Evolutionary conservation across 805 yeast species (phyloP).

Genomic region (Komagataella pastoris): DNA sequence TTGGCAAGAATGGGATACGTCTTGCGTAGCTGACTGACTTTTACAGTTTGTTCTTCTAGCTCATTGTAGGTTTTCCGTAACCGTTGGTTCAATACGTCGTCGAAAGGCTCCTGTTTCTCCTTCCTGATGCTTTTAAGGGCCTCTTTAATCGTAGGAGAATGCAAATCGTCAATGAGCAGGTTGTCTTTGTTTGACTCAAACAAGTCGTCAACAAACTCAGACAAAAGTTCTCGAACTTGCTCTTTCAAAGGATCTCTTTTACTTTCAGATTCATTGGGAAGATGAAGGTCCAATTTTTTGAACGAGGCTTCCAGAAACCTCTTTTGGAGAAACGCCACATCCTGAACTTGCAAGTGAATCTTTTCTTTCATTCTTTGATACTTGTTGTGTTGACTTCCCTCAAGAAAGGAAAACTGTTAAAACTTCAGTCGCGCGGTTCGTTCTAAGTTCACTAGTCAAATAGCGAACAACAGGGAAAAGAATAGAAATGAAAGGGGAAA

Average conservation of each 20-base stretch:
- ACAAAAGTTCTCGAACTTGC: slow-evolving; percentile 27
- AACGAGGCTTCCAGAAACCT: slow-evolving; percentile 27
- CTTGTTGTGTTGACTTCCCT: neutral
- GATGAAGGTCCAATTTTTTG: slow-evolving; percentile 31
- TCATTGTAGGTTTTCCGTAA: slow-evolving; percentile 41
- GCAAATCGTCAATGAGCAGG: slow-evolving; percentile 34
- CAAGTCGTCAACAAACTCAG: slow-evolving; percentile 32
- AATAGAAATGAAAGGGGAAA: neutral
- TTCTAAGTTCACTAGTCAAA: neutral
- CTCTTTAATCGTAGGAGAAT: slow-evolving; percentile 8
- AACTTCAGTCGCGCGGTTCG: neutral
- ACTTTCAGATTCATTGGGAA: slow-evolving; percentile 22
- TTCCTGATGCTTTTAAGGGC: slow-evolving; percentile 4
- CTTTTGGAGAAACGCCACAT: slow-evolving; percentile 33
- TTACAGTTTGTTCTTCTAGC: slow-evolving; percentile 51
- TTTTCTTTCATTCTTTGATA: slow-evolving; percentile 19
- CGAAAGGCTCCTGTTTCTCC: slow-evolving; percentile 54
- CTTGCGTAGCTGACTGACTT: slow-evolving; percentile 37
- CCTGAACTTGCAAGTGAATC: slow-evolving; percentile 37
- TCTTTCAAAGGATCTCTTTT: slow-evolving; percentile 25
- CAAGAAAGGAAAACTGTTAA: neutral
- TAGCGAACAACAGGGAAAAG: neutral
- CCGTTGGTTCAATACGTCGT: slow-evolving; percentile 43
- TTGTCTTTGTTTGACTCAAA: slow-evolving; percentile 47
- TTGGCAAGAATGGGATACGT: neutral